Evolutionary conservation across 306 rosid species (phyloP).

Genomic region (Medicago lupulina): DNA sequence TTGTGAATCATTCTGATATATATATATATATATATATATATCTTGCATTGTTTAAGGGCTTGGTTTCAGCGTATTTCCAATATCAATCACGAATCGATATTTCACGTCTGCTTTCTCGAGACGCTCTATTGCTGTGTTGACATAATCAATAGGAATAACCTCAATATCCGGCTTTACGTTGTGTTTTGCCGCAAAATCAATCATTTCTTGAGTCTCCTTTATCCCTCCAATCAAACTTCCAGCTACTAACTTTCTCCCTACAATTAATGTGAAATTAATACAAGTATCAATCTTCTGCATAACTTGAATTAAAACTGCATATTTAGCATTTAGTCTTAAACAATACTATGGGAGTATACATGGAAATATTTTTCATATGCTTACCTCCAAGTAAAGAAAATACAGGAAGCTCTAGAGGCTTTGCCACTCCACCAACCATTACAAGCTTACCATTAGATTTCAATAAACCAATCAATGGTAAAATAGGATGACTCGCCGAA

Average conservation of each 20-base stretch:
- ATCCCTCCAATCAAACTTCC: slow-evolving; percentile 20
- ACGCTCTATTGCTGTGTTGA: slow-evolving; percentile 35
- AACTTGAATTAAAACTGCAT: too few relatives aligned
- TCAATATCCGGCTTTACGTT: slow-evolving; percentile 26
- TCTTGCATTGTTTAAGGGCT: background rate
- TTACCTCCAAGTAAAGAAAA: slow-evolving; percentile 40
- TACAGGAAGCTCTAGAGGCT: slow-evolving; percentile 45
- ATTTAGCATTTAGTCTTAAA: background rate
- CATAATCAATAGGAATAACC: slow-evolving; percentile 27
- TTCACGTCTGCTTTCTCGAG: slow-evolving; percentile 24
- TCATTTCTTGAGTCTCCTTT: background rate
- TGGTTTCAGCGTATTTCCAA: background rate
- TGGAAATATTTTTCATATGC: background rate
- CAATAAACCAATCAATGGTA: slow-evolving; percentile 40
- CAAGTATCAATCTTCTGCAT: background rate
- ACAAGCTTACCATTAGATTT: slow-evolving; percentile 50
- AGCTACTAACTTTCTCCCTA: slow-evolving; percentile 19
- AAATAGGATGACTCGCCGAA: slow-evolving; percentile 35
- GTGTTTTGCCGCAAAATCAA: slow-evolving; percentile 26
- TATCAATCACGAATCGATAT: slow-evolving; percentile 8
- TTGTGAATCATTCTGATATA: background rate
- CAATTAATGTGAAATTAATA: background rate
- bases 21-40: background rate
- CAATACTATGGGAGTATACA: background rate
- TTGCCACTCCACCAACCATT: slow-evolving; percentile 39